Base-by-base conservation (phyloP, 305 asterid genomes). In the Rubia balearica region DNA sequence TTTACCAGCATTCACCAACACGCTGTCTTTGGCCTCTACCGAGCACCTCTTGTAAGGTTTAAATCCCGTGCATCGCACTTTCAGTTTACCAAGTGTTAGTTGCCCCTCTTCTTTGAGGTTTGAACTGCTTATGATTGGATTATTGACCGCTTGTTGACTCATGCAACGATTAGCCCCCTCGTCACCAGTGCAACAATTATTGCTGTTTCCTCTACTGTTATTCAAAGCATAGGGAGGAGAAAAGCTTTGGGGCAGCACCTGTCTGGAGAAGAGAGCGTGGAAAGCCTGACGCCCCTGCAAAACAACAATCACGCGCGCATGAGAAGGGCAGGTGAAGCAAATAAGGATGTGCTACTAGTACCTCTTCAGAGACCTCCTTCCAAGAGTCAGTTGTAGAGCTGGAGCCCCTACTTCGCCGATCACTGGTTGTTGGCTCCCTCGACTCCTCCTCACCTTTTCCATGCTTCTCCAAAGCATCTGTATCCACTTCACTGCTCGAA, bases 31-130 rank as follows among this genome's bases (percentile, higher is more conserved):
- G 19, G 91, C 98, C 84, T 91, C 97, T 81, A 83, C 70, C 8
- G 97, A 87, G 77, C 98, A 94, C 75, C 98, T 89, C 84, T 94
- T 93, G 84, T 93, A 91, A 65, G 98, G 98, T 82, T 88, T 94
- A 73, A 94, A 94, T 71, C 98, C 98, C 24, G 88, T 87, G 63
- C 79, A 84, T 2, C 80, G 72, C 46, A 85, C 80, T 79, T 85
- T 89, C 71, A 87, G 83, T 79, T 88, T 92, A 62, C 89, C 92
- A 74, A 73, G 10, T 40, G 76, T 70, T 69, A 80, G 82, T 14
- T 73, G 71, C 36, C 83, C 87, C 46, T 73, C 90, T 56, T 81
- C 86, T 69, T 78, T 73, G 10, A 61, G 77, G 80, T 80, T 81
- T 73, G 80, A 88, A 56, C 79, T 77, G 40, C 75, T 78, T 61